phyloP scores from a whole-genome alignment of 345 rosid species.

The Salix exigua region DNA sequence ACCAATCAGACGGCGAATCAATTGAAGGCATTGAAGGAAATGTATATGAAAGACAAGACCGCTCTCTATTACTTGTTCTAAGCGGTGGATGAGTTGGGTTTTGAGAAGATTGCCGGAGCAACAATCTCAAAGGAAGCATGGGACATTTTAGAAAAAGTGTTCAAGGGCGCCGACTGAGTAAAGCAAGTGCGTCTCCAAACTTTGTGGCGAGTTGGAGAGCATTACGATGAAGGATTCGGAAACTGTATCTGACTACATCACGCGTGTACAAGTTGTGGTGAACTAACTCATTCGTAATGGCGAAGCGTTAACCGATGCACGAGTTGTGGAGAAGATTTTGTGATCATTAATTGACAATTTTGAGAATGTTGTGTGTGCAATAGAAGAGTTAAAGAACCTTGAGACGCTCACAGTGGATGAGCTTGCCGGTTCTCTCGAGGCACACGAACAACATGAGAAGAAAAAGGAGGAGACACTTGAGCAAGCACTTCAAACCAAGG shows the following conservation, averaged over 20 bases:
- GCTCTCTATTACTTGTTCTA: background rate
- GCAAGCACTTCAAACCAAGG: background rate
- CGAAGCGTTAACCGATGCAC: background rate
- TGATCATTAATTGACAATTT: constrained; percentile 2
- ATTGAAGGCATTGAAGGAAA: background rate
- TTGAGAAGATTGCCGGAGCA: background rate
- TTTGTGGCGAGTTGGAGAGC: background rate
- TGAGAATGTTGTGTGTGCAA: constrained; percentile 13
- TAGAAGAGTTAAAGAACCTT: constrained; percentile 10
- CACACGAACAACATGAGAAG: constrained; percentile 6
- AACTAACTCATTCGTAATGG: background rate
- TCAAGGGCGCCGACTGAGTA: constrained; percentile 3
- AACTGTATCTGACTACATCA: constrained; percentile 6
- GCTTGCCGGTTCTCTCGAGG: constrained; percentile 8
- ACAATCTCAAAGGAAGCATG: background rate
- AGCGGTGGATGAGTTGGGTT: constrained; percentile 2
- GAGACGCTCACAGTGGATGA: background rate
- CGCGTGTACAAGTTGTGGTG: background rate
- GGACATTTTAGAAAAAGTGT: background rate
- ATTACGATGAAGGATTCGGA: constrained; percentile 8
- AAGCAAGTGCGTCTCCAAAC: constrained; percentile 6
- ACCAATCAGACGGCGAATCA: background rate
- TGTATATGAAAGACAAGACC: background rate
- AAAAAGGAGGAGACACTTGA: no score
- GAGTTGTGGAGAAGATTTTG: constrained; percentile 1